A percentile compares a stretch with the other conserved stretches of the same genome.
phyloP scores from a whole-genome alignment of 2,329 filamentous ascomycete species.

The Fusarium bulbicola region DNA sequence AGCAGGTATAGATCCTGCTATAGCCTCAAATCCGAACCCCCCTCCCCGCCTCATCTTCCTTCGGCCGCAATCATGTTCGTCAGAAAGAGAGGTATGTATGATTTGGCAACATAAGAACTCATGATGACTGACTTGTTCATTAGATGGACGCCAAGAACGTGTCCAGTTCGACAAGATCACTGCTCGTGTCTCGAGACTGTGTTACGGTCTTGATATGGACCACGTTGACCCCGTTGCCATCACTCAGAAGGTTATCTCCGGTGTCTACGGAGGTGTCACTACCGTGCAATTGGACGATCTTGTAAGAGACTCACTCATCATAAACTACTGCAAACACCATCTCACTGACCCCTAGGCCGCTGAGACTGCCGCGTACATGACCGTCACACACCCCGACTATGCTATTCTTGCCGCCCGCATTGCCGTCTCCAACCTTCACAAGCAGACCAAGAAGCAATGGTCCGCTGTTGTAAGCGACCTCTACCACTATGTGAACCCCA shows the following conservation, averaged over 20 bases:
- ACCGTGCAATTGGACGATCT: slow-evolving; percentile 97
- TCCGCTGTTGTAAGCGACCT: slow-evolving; percentile 94
- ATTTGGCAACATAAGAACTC: background rate
- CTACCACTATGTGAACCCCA: slow-evolving; percentile 96
- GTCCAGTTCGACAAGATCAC: slow-evolving; percentile 99
- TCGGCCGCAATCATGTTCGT: slow-evolving; percentile 63
- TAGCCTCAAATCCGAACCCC: slow-evolving; percentile 29
- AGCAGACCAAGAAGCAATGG: slow-evolving; percentile 99
- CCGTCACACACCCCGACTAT: slow-evolving; percentile 98
- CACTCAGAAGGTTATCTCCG: slow-evolving; percentile 98
- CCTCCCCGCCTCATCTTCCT: slow-evolving; percentile 31
- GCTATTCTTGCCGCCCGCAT: slow-evolving; percentile 98
- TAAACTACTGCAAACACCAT: background rate
- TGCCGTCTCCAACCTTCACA: slow-evolving; percentile 98
- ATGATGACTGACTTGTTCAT: slow-evolving; percentile 40
- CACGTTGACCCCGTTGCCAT: slow-evolving; percentile 98
- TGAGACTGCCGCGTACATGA: slow-evolving; percentile 99
- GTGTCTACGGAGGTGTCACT: slow-evolving; percentile 97
- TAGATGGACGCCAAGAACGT: slow-evolving; percentile 99
- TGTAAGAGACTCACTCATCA: slow-evolving; percentile 64
- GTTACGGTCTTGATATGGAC: slow-evolving; percentile 93
- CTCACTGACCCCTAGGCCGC: slow-evolving; percentile 72
- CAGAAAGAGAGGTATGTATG: slow-evolving; percentile 67
- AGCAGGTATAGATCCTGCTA: slow-evolving; percentile 40
- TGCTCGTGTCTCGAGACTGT: slow-evolving; percentile 94